Evolutionary conservation across 495 filamentous ascomycete species (phyloP).

Genomic region (Massariosphaeria phaeospora): DNA sequence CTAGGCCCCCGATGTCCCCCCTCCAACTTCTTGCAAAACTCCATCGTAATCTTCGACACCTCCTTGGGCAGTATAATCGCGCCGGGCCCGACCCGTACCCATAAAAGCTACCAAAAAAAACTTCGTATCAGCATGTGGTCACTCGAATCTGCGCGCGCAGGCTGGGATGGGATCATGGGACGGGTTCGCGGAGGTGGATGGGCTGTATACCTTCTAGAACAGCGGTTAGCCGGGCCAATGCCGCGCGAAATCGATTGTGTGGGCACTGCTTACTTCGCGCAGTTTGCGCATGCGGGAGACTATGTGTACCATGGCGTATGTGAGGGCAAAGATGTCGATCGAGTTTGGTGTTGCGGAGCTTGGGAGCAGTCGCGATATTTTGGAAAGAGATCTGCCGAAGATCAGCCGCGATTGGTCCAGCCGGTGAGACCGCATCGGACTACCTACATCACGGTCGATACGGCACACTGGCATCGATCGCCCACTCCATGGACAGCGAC

Average conservation of each 20-base stretch:
- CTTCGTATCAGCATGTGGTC: background rate
- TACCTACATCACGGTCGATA: too few species aligned
- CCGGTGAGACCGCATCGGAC: too few species aligned
- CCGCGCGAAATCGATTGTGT: background rate
- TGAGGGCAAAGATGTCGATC: conserved; percentile 8
- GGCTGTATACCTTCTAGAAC: conserved; percentile 42
- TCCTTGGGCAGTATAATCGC: conserved; percentile 74
- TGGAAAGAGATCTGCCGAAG: conserved; percentile 5
- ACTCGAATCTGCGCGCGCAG: background rate
- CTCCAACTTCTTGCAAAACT: conserved; percentile 62
- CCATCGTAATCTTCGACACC: conserved; percentile 76
- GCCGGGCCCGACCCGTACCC: conserved; percentile 69
- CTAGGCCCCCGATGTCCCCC: conserved; percentile 76
- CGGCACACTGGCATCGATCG: too few species aligned
- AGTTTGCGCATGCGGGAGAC: conserved; percentile 73
- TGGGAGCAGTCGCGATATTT: conserved; percentile 19
- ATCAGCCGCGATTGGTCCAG: background rate
- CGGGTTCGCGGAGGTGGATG: too few species aligned
- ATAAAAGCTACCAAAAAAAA: conserved; percentile 54
- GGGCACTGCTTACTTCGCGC: conserved; percentile 70
- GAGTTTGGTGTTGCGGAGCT: background rate
- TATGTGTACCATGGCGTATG: conserved; percentile 68
- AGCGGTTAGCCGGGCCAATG: conserved; percentile 25
- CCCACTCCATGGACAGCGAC: too few species aligned
- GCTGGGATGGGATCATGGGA: too few species aligned